Percentiles rank a stretch among this genome's conserved stretches.
These are phyloP conservation scores for Pichia norvegensis DNA, from an alignment of 1,139 yeast species.

Conservation along the genomic window DNA sequence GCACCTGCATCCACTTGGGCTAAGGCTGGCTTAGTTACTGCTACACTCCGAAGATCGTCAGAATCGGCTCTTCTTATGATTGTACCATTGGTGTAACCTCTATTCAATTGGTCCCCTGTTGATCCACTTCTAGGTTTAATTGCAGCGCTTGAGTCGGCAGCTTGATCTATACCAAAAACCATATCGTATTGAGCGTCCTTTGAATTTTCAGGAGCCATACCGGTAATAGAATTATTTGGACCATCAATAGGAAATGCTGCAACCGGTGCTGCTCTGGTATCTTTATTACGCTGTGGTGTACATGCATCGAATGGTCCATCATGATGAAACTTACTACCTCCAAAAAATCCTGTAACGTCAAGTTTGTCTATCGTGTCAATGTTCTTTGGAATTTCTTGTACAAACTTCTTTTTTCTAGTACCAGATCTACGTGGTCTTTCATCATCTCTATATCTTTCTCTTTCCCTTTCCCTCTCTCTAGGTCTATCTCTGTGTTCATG, in stretches of 20 bases:
- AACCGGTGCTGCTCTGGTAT: slow-evolving; percentile 78
- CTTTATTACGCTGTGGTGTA: slow-evolving; percentile 89
- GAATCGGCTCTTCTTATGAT: slow-evolving; percentile 24
- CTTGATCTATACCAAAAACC: slow-evolving; percentile 45
- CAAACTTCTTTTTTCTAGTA: slow-evolving; percentile 21
- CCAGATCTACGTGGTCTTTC: slow-evolving; percentile 14
- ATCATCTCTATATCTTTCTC: slow-evolving; percentile 7
- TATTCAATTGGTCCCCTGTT: slow-evolving; percentile 9
- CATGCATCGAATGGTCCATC: slow-evolving; percentile 99
- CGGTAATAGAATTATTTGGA: slow-evolving; percentile 80
- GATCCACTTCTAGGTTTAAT: slow-evolving; percentile 7
- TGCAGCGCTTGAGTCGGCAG: neutral
- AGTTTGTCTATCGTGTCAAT: slow-evolving; percentile 90
- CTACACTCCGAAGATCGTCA: slow-evolving; percentile 15
- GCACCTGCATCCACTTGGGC: slow-evolving; percentile 62
- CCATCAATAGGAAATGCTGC: slow-evolving; percentile 94
- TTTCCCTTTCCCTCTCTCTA: slow-evolving; percentile 1
- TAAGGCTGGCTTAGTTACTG: slow-evolving; percentile 39
- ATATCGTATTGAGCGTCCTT: slow-evolving; percentile 52
- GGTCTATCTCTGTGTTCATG: slow-evolving; percentile 5
- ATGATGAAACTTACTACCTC: slow-evolving; percentile 92
- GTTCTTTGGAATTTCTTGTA: slow-evolving; percentile 38
- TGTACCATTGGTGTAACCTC: slow-evolving; percentile 25
- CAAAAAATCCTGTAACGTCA: slow-evolving; percentile 92
- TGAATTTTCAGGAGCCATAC: slow-evolving; percentile 36